Percentiles rank a stretch among this genome's conserved stretches.
These are phyloP conservation scores for Suillus spraguei DNA, from an alignment of 768 basidiomycete species.

Conservation along the genomic window DNA sequence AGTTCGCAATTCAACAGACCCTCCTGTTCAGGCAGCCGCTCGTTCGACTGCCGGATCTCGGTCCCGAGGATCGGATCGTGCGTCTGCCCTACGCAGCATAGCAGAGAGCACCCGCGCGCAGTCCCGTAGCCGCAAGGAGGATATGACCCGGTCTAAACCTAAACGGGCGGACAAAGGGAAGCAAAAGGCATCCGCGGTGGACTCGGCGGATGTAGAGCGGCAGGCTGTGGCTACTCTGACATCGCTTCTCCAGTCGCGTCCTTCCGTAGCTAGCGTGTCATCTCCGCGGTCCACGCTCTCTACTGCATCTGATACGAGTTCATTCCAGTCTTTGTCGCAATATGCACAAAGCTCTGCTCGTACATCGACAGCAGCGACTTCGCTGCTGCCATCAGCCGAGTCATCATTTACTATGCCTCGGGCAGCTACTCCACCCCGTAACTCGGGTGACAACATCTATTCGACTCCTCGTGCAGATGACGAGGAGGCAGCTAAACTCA, in stretches of 20 bases:
- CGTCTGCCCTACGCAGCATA: slow-evolving; percentile 40
- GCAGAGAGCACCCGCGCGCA: slow-evolving; percentile 50
- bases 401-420: slow-evolving; percentile 38
- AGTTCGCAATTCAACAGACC: slow-evolving; percentile 73
- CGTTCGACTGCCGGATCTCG: slow-evolving; percentile 38
- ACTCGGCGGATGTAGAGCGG: slow-evolving; percentile 63
- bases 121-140: slow-evolving; percentile 45
- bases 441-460: slow-evolving; percentile 36
- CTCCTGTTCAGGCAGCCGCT: slow-evolving; percentile 56
- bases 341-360: slow-evolving; percentile 70
- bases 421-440: slow-evolving; percentile 39
- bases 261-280: slow-evolving; percentile 60
- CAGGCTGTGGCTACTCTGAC: slow-evolving; percentile 84
- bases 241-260: slow-evolving; percentile 65
- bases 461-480: slow-evolving; percentile 64
- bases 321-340: slow-evolving; percentile 61
- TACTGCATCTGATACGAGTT: slow-evolving; percentile 68
- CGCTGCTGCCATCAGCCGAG: slow-evolving; percentile 42
- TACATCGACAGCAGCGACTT: slow-evolving; percentile 44
- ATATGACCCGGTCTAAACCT: slow-evolving; percentile 36
- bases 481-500: slow-evolving; percentile 79
- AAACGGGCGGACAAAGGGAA: slow-evolving; percentile 51
- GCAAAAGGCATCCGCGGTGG: slow-evolving; percentile 41
- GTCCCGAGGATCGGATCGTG: slow-evolving; percentile 18
- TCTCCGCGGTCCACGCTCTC: slow-evolving; percentile 74